Percentiles rank a stretch among this genome's conserved stretches.
phyloP scores from a whole-genome alignment of 495 filamentous ascomycete genomes.

The Xylaria intraflava region DNA sequence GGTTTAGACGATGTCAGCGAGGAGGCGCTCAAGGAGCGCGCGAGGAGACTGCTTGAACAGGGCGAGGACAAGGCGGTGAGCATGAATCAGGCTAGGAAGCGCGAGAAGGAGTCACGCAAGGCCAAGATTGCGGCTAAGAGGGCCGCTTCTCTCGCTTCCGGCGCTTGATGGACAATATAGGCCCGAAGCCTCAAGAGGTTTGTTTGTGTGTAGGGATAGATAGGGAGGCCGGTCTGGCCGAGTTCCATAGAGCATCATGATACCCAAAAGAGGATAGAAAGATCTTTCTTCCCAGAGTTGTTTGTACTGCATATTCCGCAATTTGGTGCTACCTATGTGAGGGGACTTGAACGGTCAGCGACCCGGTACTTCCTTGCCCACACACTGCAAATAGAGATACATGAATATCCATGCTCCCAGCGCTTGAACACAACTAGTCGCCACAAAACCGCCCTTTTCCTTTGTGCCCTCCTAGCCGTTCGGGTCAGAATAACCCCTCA shows the following conservation, averaged over 20 bases:
- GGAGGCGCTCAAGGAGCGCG: slow-evolving; percentile 38
- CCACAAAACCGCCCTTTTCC: background rate
- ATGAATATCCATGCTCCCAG: background rate
- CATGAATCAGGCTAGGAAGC: slow-evolving; percentile 40
- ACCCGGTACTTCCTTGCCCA: background rate
- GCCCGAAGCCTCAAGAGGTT: too few species aligned
- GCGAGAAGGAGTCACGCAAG: slow-evolving; percentile 36
- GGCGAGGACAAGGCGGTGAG: slow-evolving; percentile 35
- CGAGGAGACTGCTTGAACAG: slow-evolving; percentile 1
- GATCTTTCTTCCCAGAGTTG: background rate
- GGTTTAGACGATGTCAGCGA: slow-evolving; percentile 70
- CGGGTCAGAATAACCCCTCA: background rate
- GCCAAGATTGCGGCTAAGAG: slow-evolving; percentile 28
- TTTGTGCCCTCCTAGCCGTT: background rate
- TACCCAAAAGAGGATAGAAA: background rate
- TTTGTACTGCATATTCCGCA: slow-evolving; percentile 12
- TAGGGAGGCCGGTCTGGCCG: too few species aligned
- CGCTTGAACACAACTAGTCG: background rate
- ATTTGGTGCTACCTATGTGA: background rate
- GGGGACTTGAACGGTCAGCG: too few species aligned
- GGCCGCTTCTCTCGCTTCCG: slow-evolving; percentile 1
- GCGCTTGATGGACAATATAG: background rate
- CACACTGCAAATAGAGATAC: background rate
- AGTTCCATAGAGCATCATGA: slow-evolving; percentile 2
- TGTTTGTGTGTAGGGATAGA: background rate